Evolutionary conservation across 306 rosid species (phyloP), one percentile per base, ranked within the genome.

Genomic region (Quillaja saponaria): DNA sequence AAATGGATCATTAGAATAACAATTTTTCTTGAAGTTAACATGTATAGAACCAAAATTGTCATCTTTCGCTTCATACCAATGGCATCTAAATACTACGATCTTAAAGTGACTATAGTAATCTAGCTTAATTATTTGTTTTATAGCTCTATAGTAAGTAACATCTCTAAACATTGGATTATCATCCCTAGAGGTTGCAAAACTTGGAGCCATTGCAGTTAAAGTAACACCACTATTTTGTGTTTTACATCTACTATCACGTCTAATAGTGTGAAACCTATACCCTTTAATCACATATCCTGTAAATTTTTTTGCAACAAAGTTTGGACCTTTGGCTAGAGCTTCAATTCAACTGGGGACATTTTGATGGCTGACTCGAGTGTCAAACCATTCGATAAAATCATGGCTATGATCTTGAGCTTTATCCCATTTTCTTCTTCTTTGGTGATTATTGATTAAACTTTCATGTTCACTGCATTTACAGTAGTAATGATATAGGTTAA

Each of bases 161-260:
- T 34, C 1, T 37, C 10, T 2, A 0, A 15, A 0, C 10, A 13
- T 55, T 8, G 44, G 60, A 34, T 55, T 55, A 33, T 55, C 60
- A 55, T 34, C 25, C 42, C 35, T 55, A 2, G 44, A 34, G 60
- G 42, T 55, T 14, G 60, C 60, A 51, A 55, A 55, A 16, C 42
- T 21, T 58, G 38, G 12, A 3, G 38, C 20, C 16, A 13, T 5
- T 20, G 38, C 37, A 2, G 18, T 10, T 25, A 55, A 55, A 3
- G 49, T 39, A 5, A 58, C 37, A 18, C 37, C 64, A 58, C 64
- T 58, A 40, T 58, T 58, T 58, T 58, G 37, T 5, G 37, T 41
- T 40, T 7, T 40, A 3, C 7, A 28, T 41, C 34, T 58, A 3
- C 19, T 28, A 18, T 58, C 64, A 12, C 38, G 50, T 6, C 33